These are phyloP conservation scores for Farysia itapuensis DNA, from an alignment of 1,284 basidiomycete genomes.

Conservation along the genomic window DNA sequence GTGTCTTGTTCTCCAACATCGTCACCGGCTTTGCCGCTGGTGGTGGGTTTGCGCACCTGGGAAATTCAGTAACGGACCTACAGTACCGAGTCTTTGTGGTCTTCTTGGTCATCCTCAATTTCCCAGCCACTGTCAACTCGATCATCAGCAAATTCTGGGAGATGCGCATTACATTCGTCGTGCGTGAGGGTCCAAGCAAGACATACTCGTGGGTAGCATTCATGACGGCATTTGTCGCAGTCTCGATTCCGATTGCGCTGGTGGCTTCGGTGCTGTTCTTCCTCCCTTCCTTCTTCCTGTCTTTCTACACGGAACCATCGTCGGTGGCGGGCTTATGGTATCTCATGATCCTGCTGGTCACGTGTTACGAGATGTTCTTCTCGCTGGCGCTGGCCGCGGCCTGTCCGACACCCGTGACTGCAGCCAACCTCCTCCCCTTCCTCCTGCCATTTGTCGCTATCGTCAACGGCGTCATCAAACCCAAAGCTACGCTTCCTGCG, in stretches of 20 bases:
- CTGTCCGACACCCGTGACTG: constrained; percentile 51
- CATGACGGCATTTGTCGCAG: constrained; percentile 37
- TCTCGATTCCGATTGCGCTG: constrained; percentile 45
- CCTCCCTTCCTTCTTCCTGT: constrained; percentile 51
- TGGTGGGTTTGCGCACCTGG: constrained; percentile 36
- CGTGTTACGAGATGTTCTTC: constrained; percentile 49
- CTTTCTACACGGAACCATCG: constrained; percentile 35
- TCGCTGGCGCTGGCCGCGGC: constrained; percentile 49
- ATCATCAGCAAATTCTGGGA: constrained; percentile 49
- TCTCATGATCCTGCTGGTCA: constrained; percentile 45
- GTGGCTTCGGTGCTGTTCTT: constrained; percentile 54
- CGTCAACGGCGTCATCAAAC: constrained; percentile 57
- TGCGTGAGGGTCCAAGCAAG: constrained; percentile 41
- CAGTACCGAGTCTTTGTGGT: constrained; percentile 34
- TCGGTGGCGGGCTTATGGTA: constrained; percentile 49
- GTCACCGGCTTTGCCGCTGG: constrained; percentile 55
- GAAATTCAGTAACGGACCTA: constrained; percentile 13
- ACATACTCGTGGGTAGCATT: constrained; percentile 45
- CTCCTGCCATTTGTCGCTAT: constrained; percentile 59
- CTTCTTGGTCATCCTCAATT: constrained; percentile 43
- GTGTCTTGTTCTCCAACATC: constrained; percentile 67
- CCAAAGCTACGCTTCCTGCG: constrained; percentile 35
- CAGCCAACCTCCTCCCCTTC: constrained; percentile 55
- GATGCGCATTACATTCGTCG: constrained; percentile 41
- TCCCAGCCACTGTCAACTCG: constrained; percentile 43